phyloP scores from a whole-genome alignment of 306 rosid genomes.

The Aeschynomene evenia region DNA sequence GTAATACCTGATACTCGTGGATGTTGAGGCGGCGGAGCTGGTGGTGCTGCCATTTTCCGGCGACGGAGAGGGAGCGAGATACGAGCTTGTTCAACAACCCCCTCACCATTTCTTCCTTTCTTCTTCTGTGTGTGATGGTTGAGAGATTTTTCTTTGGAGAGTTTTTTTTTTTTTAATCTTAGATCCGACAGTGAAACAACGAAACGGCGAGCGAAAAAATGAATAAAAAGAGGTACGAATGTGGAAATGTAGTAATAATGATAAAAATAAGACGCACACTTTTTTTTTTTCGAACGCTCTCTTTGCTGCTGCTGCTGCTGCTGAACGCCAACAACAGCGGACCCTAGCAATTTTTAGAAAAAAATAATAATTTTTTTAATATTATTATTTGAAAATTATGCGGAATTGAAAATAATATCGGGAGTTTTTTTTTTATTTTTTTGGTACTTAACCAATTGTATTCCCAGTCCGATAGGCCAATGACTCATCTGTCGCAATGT shows the following conservation, averaged over 20 bases:
- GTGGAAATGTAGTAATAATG: background rate
- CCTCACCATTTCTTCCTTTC: slow-evolving; percentile 61
- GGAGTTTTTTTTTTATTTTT: too few relatives aligned
- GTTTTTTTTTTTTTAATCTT: too few relatives aligned
- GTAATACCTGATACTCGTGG: slow-evolving; percentile 90
- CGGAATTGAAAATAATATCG: background rate
- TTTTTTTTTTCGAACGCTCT: background rate
- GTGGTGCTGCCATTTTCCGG: slow-evolving; percentile 92
- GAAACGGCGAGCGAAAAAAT: background rate
- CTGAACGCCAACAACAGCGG: background rate
- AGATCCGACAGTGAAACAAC: background rate
- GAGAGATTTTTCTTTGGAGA: background rate
- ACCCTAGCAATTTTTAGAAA: background rate
- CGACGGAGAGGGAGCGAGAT: slow-evolving; percentile 87
- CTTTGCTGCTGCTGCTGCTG: background rate
- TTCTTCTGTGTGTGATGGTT: background rate
- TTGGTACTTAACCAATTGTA: too few relatives aligned
- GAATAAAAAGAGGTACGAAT: background rate
- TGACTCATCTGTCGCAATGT: too few relatives aligned
- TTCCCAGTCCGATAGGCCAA: too few relatives aligned
- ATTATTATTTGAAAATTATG: background rate
- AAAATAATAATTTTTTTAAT: too few relatives aligned
- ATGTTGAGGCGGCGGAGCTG: slow-evolving; percentile 99
- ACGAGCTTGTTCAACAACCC: slow-evolving; percentile 74
- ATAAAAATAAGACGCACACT: background rate